Conservation (phyloP, 805 yeast genomes). For the Starmerella apis region DNA sequence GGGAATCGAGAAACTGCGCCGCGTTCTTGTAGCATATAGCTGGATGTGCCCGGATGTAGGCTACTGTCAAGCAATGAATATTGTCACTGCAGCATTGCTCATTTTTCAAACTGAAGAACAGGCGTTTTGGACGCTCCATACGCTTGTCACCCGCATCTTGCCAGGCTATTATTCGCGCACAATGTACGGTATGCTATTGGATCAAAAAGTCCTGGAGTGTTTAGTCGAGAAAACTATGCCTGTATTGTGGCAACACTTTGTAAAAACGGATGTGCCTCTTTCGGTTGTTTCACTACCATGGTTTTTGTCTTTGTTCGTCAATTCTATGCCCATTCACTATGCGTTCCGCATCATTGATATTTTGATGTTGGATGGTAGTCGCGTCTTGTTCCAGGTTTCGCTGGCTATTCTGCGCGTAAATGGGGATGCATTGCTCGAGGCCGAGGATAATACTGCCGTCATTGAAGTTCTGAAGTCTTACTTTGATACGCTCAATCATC, state of each 20-base stretch:
- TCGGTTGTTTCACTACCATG: conserved; percentile 92
- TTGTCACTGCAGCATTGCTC: conserved; percentile 45
- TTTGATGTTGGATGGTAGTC: conserved; percentile 80
- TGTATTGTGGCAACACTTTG: conserved; percentile 70
- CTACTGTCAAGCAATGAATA: conserved; percentile 98
- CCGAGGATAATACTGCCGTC: conserved; percentile 87
- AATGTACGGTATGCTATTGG: conserved; percentile 93
- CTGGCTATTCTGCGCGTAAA: conserved; percentile 80
- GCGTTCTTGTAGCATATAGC: conserved; percentile 86
- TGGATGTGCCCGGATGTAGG: conserved; percentile 98
- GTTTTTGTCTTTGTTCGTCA: conserved; percentile 83
- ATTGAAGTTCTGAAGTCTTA: conserved; percentile 75
- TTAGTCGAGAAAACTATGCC: conserved; percentile 88
- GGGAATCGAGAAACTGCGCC: conserved; percentile 73
- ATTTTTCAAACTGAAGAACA: conserved; percentile 83
- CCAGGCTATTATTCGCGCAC: conserved; percentile 96
- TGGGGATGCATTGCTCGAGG: conserved; percentile 67
- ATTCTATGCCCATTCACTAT: conserved; percentile 87
- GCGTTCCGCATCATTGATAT: conserved; percentile 88
- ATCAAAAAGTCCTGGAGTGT: conserved; percentile 86
- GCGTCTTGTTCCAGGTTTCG: conserved; percentile 83
- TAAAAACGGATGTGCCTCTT: conserved; percentile 71
- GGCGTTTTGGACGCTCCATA: conserved; percentile 84
- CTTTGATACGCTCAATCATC: conserved; percentile 62
- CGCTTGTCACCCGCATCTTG: conserved; percentile 69